Evolutionary conservation across 2,329 filamentous ascomycete species (phyloP), one percentile per base, ranked within the genome.

Genomic region (Exophiala dermatitidis): DNA sequence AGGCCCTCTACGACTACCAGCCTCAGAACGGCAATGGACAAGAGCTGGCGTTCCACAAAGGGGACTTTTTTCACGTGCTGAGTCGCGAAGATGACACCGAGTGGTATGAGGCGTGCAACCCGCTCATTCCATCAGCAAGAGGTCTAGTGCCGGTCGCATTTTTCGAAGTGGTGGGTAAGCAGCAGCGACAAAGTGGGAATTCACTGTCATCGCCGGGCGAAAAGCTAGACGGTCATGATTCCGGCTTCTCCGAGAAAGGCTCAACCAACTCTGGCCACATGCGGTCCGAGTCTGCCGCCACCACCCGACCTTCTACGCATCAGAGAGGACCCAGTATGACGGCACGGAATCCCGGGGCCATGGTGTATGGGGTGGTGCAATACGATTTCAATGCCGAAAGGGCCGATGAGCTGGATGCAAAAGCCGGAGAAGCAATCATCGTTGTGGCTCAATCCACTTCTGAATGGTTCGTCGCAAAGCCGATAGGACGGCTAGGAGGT

Each of bases 71-170:
- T 69, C 91, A 97, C 75, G 93, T 98, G 60, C 91, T 97, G 70
- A 89, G 88, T 65, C 86, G 91, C 70, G 93, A 97, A 74, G 85
- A 96, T 76, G 91, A 97, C 69, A 74, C 77, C 38, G 89, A 96
- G 68, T 98, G 93, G 91, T 98, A 96, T 78, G 93, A 97, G 73
- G 93, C 91, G 52, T 97, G 90, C 77, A 98, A 98, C 68, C 93
- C 93, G 56, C 81, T 87, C 47, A 77, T 95, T 61, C 89, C 87
- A 65, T 86, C 86, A 71, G 88, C 89, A 47, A 84, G 90, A 62
- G 93, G 93, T 57, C 80, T 98, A 56, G 93, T 98, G 42, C 93
- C 93, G 5, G 93, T 96, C 53, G 82, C 85, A 53, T 96, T 90
- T 73, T 98, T 98, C 71, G 90, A 97, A 70, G 81, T 85, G 37